These are phyloP conservation scores for Endocalyx cinctus DNA, from an alignment of 2,329 filamentous ascomycete genomes.

Conservation along the genomic window DNA sequence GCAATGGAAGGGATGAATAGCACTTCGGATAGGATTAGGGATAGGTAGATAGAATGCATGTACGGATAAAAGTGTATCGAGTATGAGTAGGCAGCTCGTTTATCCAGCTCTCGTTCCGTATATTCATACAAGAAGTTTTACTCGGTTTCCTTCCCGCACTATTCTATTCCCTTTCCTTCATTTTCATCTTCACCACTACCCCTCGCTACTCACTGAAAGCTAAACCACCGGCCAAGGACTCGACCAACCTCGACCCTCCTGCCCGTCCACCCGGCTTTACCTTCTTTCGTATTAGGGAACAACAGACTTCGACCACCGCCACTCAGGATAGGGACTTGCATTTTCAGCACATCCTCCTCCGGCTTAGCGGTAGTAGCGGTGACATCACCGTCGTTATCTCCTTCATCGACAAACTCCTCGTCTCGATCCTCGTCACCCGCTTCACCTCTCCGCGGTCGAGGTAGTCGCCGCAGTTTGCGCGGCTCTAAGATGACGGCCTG, in stretches of 20 bases:
- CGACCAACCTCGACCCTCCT: constrained; percentile 52
- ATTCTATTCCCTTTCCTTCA: constrained; percentile 3
- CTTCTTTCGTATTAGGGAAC: constrained; percentile 39
- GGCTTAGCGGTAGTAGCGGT: constrained; percentile 2
- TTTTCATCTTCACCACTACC: constrained; percentile 15
- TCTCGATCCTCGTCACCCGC: not conserved
- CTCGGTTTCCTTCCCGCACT: too few relatives aligned
- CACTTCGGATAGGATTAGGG: too few relatives aligned
- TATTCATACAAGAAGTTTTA: too few relatives aligned
- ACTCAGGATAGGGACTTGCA: constrained; percentile 58
- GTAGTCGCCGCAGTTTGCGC: constrained; percentile 7
- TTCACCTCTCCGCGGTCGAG: constrained; percentile 6
- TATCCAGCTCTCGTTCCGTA: too few relatives aligned
- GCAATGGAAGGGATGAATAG: too few relatives aligned
- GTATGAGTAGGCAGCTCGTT: too few relatives aligned
- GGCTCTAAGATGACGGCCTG: constrained; percentile 46
- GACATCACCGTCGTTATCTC: not conserved
- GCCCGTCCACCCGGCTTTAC: constrained; percentile 53
- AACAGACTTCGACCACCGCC: constrained; percentile 42
- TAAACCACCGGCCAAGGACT: constrained; percentile 64
- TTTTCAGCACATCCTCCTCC: constrained; percentile 38
- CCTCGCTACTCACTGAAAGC: constrained; percentile 39
- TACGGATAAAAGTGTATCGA: too few relatives aligned
- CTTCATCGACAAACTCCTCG: not conserved
- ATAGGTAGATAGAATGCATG: too few relatives aligned